Evolutionary conservation across 352 stramenopile genomes (phyloP), one percentile per base, ranked within the genome.

Genomic region (Phytophthora sojae): DNA sequence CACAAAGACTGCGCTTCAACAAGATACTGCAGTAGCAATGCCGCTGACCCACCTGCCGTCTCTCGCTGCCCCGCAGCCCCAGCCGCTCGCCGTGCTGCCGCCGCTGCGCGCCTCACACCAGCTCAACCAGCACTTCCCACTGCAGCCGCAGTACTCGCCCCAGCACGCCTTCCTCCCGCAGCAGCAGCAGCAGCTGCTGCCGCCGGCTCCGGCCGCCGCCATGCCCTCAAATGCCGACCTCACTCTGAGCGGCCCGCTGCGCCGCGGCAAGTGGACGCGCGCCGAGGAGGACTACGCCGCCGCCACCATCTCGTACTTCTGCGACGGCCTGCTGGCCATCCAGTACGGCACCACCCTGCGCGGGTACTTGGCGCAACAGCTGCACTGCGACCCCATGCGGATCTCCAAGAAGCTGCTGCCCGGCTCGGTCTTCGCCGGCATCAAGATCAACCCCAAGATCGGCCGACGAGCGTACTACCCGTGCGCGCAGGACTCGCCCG

Each of bases 321-420:
- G 85, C 51, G 70, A 79, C 21, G 86, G 86, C 8, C 66, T 91
- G 30, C 73, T 94, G 26, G 75, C 82, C 26, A 81, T 94, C 32
- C 83, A 90, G 67, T 91, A 90, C 70, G 86, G 86, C 64, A 92
- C 86, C 53, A 91, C 82, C 15, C 70, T 94, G 30, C 81, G 86
- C n/a, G 81, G 83, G 23, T 94, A 89, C 69, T 71, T 94, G 39
- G 86, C 86, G 2, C 77, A 90, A 61, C 76, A 89, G 51, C 71
- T 94, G 1, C 81, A 94, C 64, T 94, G 86, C 68, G 81, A 90
- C 55, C 86, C 86, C 23, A 93, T 93, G 86, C 79, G 86, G 15
- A 88, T 93, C 65, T 93, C 86, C 44, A 93, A 93, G 81, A 93
- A 93, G 67, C 69, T 93, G 26, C 69, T 92, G 47, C 82, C 85